These are phyloP conservation scores for Alectoria sarmentosa DNA, from an alignment of 495 filamentous ascomycete species.

Conservation along the genomic window DNA sequence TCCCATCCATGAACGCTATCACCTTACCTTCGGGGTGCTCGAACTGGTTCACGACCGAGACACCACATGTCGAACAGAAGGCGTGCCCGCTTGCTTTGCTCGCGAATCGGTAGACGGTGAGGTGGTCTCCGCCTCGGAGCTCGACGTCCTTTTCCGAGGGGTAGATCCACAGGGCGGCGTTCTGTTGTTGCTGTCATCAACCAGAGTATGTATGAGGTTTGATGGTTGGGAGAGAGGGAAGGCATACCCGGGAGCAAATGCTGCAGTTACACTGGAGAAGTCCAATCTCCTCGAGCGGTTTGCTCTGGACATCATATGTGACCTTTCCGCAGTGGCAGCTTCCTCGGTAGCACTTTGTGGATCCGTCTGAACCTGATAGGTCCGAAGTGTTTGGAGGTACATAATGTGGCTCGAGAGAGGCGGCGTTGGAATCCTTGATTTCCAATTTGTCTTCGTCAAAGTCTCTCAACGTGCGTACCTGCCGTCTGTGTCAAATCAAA, in stretches of 20 bases:
- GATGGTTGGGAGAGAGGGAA: background rate
- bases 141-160: background rate
- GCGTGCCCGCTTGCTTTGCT: background rate
- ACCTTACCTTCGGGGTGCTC: background rate
- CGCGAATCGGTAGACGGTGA: background rate
- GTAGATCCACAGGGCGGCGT: constrained; percentile 10
- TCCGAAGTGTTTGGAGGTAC: background rate
- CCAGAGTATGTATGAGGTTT: background rate
- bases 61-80: constrained; percentile 15
- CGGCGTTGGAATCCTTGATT: background rate
- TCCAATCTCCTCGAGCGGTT: constrained; percentile 1
- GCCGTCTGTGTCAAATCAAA: background rate
- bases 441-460: background rate
- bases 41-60: background rate
- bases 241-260: constrained; percentile 11
- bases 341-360: background rate
- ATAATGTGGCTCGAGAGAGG: background rate
- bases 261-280: constrained; percentile 8
- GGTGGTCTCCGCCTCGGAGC: constrained; percentile 1
- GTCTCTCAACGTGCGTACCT: constrained; percentile 8
- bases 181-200: background rate
- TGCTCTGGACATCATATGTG: constrained; percentile 1
- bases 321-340: constrained; percentile 15
- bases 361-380: background rate
- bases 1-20: background rate